Evolutionary conservation across 164 flowering plant species (phyloP).

Genomic region (Vitis amurensis): DNA sequence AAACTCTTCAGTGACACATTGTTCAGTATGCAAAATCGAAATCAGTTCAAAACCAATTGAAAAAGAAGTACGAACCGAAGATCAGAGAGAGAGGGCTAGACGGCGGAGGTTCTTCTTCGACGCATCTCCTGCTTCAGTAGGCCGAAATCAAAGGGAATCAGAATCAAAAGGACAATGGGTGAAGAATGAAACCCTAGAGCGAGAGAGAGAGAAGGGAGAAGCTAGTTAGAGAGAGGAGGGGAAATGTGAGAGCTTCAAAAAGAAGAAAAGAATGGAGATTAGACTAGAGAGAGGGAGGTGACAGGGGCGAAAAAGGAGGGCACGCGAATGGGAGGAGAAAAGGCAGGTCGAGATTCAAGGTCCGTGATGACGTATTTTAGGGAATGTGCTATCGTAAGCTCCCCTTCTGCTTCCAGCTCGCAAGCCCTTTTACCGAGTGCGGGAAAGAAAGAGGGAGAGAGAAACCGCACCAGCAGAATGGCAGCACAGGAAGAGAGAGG

Average conservation of each 20-base stretch:
- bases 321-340: constrained; percentile 39
- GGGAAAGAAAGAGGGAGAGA: constrained; percentile 6
- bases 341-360: constrained; percentile 10
- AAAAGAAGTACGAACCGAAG: neutral
- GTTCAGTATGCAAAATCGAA: too few relatives aligned
- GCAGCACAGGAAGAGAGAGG: neutral
- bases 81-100: neutral
- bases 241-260: too few relatives aligned
- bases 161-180: constrained; percentile 1
- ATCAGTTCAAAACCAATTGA: too few relatives aligned
- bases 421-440: too few relatives aligned
- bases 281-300: constrained; percentile 18
- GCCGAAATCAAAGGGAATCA: neutral
- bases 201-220: neutral
- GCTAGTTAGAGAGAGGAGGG: neutral
- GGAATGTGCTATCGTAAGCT: constrained; percentile 32
- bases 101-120: constrained; percentile 14
- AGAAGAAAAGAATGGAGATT: neutral
- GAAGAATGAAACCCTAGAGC: constrained; percentile 7
- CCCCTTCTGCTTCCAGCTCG: neutral
- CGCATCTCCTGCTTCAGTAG: constrained; percentile 23
- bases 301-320: constrained; percentile 39
- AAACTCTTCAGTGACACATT: too few relatives aligned
- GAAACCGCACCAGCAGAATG: neutral
- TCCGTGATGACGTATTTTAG: constrained; percentile 22